Percentiles rank a stretch among this genome's conserved stretches.
Evolutionary conservation across 1,284 basidiomycete genomes (phyloP).

Genomic region (Apiotrichum akiyoshidainum): DNA sequence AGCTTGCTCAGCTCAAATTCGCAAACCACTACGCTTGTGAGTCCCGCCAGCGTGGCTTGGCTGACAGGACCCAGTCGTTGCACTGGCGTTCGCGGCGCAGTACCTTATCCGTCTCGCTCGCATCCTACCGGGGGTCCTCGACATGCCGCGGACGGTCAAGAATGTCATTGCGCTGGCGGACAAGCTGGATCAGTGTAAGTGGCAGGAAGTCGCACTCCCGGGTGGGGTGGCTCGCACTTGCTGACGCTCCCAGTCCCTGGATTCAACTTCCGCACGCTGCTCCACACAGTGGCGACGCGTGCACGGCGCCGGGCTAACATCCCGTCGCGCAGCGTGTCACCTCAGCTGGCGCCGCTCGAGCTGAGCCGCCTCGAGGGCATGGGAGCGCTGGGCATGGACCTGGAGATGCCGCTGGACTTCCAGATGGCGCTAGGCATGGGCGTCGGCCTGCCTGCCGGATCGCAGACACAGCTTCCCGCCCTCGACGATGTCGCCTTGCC

Average conservation of each 20-base stretch:
- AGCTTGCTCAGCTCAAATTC: not conserved
- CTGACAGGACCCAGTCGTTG: not conserved
- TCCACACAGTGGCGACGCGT: not conserved
- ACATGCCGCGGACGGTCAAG: not conserved
- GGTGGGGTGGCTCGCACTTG: too few relatives aligned
- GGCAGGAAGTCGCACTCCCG: too few relatives aligned
- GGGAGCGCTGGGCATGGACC: too few relatives aligned
- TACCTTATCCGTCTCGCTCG: constrained; percentile 6
- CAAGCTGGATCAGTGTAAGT: not conserved
- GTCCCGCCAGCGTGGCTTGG: too few relatives aligned
- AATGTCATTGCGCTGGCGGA: not conserved
- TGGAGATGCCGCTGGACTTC: too few relatives aligned
- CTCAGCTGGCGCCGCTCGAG: too few relatives aligned
- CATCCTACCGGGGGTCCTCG: constrained; percentile 2
- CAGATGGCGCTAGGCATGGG: too few relatives aligned
- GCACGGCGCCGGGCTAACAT: not conserved
- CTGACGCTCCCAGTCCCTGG: not conserved
- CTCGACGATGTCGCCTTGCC: too few relatives aligned
- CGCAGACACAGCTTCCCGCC: too few relatives aligned
- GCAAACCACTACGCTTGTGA: constrained; percentile 3
- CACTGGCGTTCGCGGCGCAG: constrained; percentile 5
- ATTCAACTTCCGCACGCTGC: constrained; percentile 1
- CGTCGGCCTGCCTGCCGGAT: too few relatives aligned
- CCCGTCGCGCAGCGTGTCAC: too few relatives aligned
- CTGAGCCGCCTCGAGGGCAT: too few relatives aligned